phyloP scores from a whole-genome alignment of 306 rosid species.

The Lupinus albus region DNA sequence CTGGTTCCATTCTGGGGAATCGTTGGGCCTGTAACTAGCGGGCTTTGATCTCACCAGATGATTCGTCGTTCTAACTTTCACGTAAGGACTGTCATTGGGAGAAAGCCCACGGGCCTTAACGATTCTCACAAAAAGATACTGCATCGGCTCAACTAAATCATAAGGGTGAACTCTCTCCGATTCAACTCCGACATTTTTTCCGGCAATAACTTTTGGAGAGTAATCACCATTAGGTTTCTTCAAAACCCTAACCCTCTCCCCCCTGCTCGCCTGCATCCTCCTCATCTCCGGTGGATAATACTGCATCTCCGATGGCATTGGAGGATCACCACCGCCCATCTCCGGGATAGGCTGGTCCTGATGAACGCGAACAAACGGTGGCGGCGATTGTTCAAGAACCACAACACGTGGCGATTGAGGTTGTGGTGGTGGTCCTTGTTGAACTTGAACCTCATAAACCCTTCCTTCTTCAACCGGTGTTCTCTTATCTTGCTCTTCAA shows the following conservation, averaged over 20 bases:
- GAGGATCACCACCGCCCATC: constrained; percentile 40
- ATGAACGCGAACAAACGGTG: constrained; percentile 55
- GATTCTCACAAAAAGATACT: constrained; percentile 69
- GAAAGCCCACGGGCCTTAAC: constrained; percentile 74
- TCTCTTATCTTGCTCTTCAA: constrained; percentile 50
- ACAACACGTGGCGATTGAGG: constrained; percentile 56
- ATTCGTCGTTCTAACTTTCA: constrained; percentile 56
- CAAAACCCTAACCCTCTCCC: constrained; percentile 61
- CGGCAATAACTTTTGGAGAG: constrained; percentile 65
- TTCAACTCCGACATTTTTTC: constrained; percentile 38
- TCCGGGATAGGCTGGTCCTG: constrained; percentile 50
- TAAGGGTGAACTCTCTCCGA: constrained; percentile 70
- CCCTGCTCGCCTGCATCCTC: constrained; percentile 65
- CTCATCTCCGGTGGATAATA: constrained; percentile 57
- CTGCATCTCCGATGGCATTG: constrained; percentile 42
- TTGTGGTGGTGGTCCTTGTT: constrained; percentile 30
- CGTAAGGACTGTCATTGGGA: constrained; percentile 58
- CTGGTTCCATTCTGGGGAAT: constrained; percentile 85
- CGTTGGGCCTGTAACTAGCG: constrained; percentile 55
- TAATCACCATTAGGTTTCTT: constrained; percentile 67
- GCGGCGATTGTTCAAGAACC: constrained; percentile 58
- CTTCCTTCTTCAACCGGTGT: constrained; percentile 60
- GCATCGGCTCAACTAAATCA: constrained; percentile 92
- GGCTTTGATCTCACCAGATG: constrained; percentile 57
- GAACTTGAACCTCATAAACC: constrained; percentile 46